phyloP scores from a whole-genome alignment of 2,329 filamentous ascomycete genomes.

The Talaromyces sp. region DNA sequence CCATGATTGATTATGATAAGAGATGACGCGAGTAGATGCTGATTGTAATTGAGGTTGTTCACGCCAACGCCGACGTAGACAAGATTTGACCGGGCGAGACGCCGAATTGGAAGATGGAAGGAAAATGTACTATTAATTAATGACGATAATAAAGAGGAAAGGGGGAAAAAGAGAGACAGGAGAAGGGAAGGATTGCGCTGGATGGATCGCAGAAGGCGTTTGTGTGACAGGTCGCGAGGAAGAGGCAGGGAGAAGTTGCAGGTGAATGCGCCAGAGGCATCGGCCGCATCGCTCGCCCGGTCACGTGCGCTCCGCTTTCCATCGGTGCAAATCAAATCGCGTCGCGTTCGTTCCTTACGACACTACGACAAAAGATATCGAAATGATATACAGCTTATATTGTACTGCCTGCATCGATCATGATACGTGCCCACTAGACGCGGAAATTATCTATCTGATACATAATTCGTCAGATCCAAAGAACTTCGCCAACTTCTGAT shows the following conservation, averaged over 20 bases:
- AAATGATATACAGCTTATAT: not conserved
- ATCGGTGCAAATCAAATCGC: not conserved
- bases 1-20: conserved; percentile 5
- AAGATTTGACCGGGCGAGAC: not conserved
- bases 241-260: not conserved
- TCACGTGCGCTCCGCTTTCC: not conserved
- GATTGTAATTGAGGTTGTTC: not conserved
- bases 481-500: conserved; percentile 55
- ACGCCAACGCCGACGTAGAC: not conserved
- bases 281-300: not conserved
- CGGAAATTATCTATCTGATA: not conserved
- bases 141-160: not conserved
- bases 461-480: conserved; percentile 27
- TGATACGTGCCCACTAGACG: not conserved
- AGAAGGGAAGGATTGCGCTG: not conserved
- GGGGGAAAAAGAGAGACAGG: not conserved
- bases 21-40: not conserved
- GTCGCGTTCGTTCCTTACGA: no score
- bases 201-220: not conserved
- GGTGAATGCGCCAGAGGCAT: not conserved
- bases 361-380: not conserved
- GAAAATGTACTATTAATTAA: not conserved
- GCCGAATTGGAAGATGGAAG: not conserved
- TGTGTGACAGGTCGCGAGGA: not conserved
- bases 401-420: not conserved